Conservation (phyloP, 2,329 filamentous ascomycete species). For the Uncinocarpus reesii region DNA sequence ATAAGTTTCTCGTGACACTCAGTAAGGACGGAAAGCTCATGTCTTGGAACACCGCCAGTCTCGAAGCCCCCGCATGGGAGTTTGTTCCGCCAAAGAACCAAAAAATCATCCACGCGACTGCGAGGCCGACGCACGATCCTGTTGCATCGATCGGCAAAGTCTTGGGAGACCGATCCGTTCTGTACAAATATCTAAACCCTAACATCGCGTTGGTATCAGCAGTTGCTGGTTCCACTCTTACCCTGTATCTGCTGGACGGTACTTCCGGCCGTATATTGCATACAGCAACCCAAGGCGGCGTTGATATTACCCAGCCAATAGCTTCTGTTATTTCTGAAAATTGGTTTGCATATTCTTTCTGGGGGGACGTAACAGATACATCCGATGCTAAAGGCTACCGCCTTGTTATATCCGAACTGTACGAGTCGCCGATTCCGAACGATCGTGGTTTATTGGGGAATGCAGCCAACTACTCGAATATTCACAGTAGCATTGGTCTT, state of each 20-base stretch:
- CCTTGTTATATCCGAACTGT: slow-evolving; percentile 75
- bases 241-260: slow-evolving; percentile 72
- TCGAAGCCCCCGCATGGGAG: slow-evolving; percentile 52
- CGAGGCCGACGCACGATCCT: slow-evolving; percentile 65
- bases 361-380: slow-evolving; percentile 42
- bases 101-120: slow-evolving; percentile 56
- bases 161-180: slow-evolving; percentile 78
- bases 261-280: slow-evolving; percentile 73
- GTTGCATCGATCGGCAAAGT: slow-evolving; percentile 93
- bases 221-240: slow-evolving; percentile 52
- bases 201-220: slow-evolving; percentile 71
- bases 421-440: slow-evolving; percentile 73
- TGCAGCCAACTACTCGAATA: slow-evolving; percentile 63
- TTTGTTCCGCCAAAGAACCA: slow-evolving; percentile 59
- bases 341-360: slow-evolving; percentile 84
- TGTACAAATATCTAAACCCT: slow-evolving; percentile 94
- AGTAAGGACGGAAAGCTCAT: slow-evolving; percentile 34
- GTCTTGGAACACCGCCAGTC: slow-evolving; percentile 35
- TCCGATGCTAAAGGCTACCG: slow-evolving; percentile 67
- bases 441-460: slow-evolving; percentile 70
- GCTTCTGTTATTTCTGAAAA: slow-evolving; percentile 79
- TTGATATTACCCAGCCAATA: slow-evolving; percentile 65
- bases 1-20: slow-evolving; percentile 34
- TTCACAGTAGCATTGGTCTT: slow-evolving; percentile 52
- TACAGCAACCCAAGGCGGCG: slow-evolving; percentile 57